phyloP scores from a whole-genome alignment of 2,329 filamentous ascomycete species.

The Epichloe bromicola region DNA sequence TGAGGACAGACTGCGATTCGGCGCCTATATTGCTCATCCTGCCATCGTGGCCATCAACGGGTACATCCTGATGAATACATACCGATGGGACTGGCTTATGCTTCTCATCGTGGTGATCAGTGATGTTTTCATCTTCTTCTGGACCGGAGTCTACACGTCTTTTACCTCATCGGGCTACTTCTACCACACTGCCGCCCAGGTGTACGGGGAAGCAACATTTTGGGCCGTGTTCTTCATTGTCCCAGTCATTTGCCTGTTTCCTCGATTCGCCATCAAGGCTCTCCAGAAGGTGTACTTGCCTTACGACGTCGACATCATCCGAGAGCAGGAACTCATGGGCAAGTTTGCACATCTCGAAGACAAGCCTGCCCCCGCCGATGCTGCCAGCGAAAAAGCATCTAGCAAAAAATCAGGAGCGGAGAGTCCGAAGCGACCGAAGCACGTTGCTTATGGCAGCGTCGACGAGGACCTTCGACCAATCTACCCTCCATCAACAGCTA shows the following conservation, averaged over 20 bases:
- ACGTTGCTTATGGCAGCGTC: slow-evolving; percentile 47
- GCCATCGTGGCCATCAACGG: slow-evolving; percentile 81
- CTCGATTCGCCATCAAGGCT: slow-evolving; percentile 74
- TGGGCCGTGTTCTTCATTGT: slow-evolving; percentile 76
- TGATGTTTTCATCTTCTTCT: slow-evolving; percentile 81
- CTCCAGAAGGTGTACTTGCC: slow-evolving; percentile 92
- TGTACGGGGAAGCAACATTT: slow-evolving; percentile 72
- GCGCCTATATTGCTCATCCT: slow-evolving; percentile 73
- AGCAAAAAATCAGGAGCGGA: slow-evolving; percentile 40
- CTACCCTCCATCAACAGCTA: slow-evolving; percentile 82
- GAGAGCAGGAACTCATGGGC: slow-evolving; percentile 77
- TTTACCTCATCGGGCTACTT: slow-evolving; percentile 40
- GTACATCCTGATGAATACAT: slow-evolving; percentile 93
- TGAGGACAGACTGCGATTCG: slow-evolving; percentile 70
- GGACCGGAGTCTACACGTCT: slow-evolving; percentile 75
- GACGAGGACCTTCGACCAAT: slow-evolving; percentile 87
- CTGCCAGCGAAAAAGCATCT: slow-evolving; percentile 23
- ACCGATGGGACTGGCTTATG: slow-evolving; percentile 97
- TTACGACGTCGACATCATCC: slow-evolving; percentile 86
- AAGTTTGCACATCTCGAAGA: slow-evolving; percentile 58
- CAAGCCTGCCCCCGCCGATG: slow-evolving; percentile 22
- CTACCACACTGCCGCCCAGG: slow-evolving; percentile 64
- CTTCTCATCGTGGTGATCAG: slow-evolving; percentile 70
- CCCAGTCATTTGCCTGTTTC: slow-evolving; percentile 70
- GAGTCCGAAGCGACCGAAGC: slow-evolving; percentile 42